These are phyloP conservation scores for Saccharomycopsis javanensis DNA, from an alignment of 805 yeast genomes.

Conservation along the genomic window DNA sequence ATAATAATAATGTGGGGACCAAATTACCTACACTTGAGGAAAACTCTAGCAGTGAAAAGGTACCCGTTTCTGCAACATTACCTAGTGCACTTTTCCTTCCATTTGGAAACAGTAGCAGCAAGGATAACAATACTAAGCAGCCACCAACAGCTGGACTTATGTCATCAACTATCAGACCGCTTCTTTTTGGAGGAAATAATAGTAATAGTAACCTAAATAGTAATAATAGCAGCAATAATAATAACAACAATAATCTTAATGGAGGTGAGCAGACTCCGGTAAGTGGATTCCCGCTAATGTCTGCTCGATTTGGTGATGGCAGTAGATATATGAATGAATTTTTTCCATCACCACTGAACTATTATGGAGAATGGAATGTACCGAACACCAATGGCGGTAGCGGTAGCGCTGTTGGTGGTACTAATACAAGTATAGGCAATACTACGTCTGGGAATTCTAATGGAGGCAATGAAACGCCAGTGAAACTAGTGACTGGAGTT, in stretches of 20 bases:
- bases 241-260: background rate
- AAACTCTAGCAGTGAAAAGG: conserved; percentile 1
- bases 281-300: conserved; percentile 46
- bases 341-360: conserved; percentile 74
- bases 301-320: conserved; percentile 25
- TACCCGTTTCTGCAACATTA: conserved; percentile 27
- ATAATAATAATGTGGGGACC: conserved; percentile 8
- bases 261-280: conserved; percentile 60
- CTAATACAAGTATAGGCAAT: background rate
- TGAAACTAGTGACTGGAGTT: conserved; percentile 16
- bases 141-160: conserved; percentile 19
- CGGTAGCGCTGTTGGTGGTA: background rate
- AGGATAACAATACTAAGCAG: conserved; percentile 18
- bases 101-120: conserved; percentile 22
- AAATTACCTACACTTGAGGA: conserved; percentile 19
- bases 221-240: background rate
- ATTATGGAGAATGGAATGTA: conserved; percentile 32
- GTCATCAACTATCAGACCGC: conserved; percentile 18
- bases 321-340: conserved; percentile 31
- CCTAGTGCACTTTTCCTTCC: conserved; percentile 23
- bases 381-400: background rate
- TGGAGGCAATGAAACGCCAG: conserved; percentile 11
- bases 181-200: conserved; percentile 11
- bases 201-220: conserved; percentile 18
- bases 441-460: background rate